Conservation (phyloP, 768 basidiomycete species). For the Mycena albidolilacea region DNA sequence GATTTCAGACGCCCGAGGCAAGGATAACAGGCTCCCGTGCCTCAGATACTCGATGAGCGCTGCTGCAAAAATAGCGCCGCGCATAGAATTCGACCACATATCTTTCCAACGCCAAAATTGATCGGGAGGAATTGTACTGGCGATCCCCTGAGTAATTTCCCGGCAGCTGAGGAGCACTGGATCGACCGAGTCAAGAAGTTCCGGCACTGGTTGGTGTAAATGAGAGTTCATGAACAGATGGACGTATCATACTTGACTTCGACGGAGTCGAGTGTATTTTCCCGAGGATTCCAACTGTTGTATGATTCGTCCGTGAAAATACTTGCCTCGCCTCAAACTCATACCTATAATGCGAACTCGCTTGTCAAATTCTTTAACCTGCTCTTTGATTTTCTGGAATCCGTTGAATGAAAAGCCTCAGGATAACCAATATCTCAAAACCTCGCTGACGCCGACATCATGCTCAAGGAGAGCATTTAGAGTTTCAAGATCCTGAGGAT, state of each 20-base stretch:
- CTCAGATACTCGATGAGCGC: conserved; percentile 77
- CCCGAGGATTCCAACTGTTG: conserved; percentile 74
- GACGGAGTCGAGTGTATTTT: conserved; percentile 83
- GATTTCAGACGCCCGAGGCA: conserved; percentile 64
- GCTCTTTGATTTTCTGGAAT: conserved; percentile 83
- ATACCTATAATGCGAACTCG: conserved; percentile 72
- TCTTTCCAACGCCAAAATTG: conserved; percentile 92
- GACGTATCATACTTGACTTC: conserved; percentile 63
- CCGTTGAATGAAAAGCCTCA: conserved; percentile 26
- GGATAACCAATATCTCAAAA: conserved; percentile 47
- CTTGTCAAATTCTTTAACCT: conserved; percentile 82
- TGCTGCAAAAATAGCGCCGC: conserved; percentile 76
- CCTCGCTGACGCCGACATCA: conserved; percentile 78
- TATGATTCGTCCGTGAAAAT: background rate
- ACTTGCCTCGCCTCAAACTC: background rate
- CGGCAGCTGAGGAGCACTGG: conserved; percentile 71
- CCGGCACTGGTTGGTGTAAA: conserved; percentile 63
- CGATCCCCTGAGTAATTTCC: conserved; percentile 66
- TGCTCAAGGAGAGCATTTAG: conserved; percentile 74
- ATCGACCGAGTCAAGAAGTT: conserved; percentile 69
- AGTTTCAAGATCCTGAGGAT: conserved; percentile 65
- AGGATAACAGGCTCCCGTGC: conserved; percentile 69
- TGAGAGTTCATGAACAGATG: conserved; percentile 26
- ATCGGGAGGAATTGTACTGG: conserved; percentile 72
- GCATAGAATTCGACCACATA: conserved; percentile 82